Conservation (phyloP, 176 grass and related monocot genomes). For the Elaeis guineensis region DNA sequence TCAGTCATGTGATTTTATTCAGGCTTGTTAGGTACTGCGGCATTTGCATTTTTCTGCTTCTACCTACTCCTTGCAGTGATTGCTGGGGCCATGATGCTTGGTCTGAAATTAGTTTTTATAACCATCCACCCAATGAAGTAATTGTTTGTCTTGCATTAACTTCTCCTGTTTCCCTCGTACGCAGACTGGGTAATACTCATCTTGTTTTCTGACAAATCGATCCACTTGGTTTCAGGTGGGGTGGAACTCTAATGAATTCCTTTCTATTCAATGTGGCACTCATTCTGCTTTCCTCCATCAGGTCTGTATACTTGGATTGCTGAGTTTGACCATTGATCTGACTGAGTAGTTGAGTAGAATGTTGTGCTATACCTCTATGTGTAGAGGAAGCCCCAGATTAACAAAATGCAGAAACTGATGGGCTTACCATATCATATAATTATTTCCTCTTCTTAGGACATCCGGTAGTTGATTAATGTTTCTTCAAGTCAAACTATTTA, state of each 20-base stretch:
- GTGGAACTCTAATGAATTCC: constrained; percentile 93
- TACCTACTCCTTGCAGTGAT: constrained; percentile 93
- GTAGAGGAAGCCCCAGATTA: too few species aligned
- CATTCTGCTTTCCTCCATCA: constrained; percentile 97
- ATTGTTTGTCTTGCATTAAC: constrained; percentile 4
- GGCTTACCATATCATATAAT: too few species aligned
- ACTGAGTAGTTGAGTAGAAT: too few species aligned
- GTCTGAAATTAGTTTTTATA: constrained; percentile 96
- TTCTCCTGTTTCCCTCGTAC: too few species aligned
- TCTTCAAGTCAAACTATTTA: too few species aligned
- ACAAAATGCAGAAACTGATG: too few species aligned
- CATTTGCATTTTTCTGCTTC: constrained; percentile 99
- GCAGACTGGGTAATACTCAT: too few species aligned
- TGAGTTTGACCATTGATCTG: too few species aligned
- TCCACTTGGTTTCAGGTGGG: constrained; percentile 58
- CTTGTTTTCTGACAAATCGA: constrained; percentile 4
- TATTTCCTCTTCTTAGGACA: too few species aligned
- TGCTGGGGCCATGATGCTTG: constrained; percentile 98
- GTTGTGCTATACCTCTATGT: too few species aligned
- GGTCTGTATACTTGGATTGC: constrained; percentile 26
- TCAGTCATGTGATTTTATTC: constrained; percentile 17
- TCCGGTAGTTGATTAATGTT: too few species aligned
- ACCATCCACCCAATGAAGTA: constrained; percentile 99
- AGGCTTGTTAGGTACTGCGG: constrained; percentile 95
- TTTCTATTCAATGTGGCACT: constrained; percentile 97